These are phyloP conservation scores for Delonix regia DNA, from an alignment of 306 rosid species.

Conservation along the genomic window DNA sequence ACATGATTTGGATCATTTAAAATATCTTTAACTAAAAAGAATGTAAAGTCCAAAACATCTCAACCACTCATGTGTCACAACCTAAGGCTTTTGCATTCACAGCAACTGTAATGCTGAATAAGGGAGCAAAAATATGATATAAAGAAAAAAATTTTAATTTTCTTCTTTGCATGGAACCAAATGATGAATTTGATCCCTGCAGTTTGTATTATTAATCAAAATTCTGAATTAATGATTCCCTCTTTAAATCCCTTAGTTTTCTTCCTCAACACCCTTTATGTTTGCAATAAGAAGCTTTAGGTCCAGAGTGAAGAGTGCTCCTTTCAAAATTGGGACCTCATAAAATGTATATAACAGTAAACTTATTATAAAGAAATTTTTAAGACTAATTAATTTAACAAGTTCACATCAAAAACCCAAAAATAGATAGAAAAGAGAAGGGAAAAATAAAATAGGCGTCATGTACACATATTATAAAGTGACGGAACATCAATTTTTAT, in stretches of 20 bases:
- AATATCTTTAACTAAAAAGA: background rate
- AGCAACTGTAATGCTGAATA: background rate
- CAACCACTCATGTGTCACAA: background rate
- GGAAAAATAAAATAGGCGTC: background rate
- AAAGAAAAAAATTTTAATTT: background rate
- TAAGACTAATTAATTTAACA: background rate
- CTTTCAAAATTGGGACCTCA: background rate
- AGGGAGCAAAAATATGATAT: background rate
- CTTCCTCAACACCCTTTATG: background rate
- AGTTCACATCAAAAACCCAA: slow-evolving; percentile 6
- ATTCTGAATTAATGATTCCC: background rate
- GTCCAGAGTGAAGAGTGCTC: background rate
- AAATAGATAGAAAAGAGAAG: background rate
- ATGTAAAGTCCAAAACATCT: background rate
- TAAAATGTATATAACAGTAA: background rate
- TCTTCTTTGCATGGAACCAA: background rate
- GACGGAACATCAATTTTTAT: background rate
- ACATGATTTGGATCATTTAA: background rate
- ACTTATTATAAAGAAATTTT: background rate
- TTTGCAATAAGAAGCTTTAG: background rate
- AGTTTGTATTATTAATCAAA: background rate
- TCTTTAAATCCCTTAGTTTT: background rate
- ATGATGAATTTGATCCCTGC: background rate
- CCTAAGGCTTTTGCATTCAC: background rate
- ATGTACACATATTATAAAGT: slow-evolving; percentile 1